Evolutionary conservation across 345 rosid species (phyloP), one percentile per base, ranked within the genome.

Genomic region (Eucalyptus shirleyi): DNA sequence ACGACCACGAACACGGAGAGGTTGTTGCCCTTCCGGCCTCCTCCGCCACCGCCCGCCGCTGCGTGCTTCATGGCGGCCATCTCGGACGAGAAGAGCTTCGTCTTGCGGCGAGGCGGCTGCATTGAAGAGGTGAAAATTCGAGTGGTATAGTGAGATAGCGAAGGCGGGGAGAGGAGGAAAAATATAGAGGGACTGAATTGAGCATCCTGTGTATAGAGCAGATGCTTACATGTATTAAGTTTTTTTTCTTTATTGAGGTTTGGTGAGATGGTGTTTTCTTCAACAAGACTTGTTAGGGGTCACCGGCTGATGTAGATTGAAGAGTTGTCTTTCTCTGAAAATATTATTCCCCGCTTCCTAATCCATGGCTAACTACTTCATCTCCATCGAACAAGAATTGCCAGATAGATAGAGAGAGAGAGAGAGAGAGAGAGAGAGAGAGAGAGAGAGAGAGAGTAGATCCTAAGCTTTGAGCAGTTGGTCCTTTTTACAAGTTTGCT

Each of bases 181-280:
- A 85, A 40, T 49, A 86, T 40, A 67, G 18, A 88, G 88, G 65
- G 80, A 85, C 85, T 72, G 86, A 88, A 30, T 15, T 21, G 87
- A 87, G 26, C 24, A 89, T 89, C 62, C 28, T 16, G 82, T n/a
- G 91, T 90, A 88, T 90, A 89, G 89, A 90, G 80, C 88, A 89
- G 91, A 87, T 50, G 67, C 45, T 9, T 88, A 51, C 86, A 49
- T 47, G 40, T 37, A 69, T 65, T 56, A 17, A 15, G 55, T 62
- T 86, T 50, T 37, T 37, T 90, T 96, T 55, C 88, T 89, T 95
- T 90, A 92, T 88, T 92, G 49, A 88, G 93, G 92, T 95, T 97
- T 93, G 98, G 97, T 96, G 96, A 92, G 92, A 92, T 91, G 97
- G 91, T 26, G 81, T 90, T 95, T 93, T 95, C 96, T 95, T 91